phyloP scores from a whole-genome alignment of 768 basidiomycete species.

The Auriscalpium vulgare region DNA sequence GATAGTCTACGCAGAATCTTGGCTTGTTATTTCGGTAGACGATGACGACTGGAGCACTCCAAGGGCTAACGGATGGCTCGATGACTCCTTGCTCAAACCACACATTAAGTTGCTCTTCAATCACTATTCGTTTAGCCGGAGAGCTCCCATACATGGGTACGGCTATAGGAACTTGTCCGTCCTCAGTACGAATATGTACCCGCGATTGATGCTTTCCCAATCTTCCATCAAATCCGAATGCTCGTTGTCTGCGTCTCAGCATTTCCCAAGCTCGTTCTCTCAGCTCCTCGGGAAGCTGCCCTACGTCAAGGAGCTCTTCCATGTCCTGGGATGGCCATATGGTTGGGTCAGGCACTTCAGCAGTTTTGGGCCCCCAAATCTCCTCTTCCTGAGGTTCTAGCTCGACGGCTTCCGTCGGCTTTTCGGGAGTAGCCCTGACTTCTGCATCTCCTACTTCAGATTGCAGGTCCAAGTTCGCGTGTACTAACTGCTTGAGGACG shows the following conservation, averaged over 20 bases:
- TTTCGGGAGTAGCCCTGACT: background rate
- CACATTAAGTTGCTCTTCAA: slow-evolving; percentile 7
- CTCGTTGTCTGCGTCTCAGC: background rate
- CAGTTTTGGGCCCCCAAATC: slow-evolving; percentile 25
- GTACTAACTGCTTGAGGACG: background rate
- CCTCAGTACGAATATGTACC: background rate
- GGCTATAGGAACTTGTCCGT: background rate
- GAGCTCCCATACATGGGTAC: slow-evolving; percentile 5
- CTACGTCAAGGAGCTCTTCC: background rate
- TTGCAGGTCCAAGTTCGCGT: background rate
- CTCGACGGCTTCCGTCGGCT: background rate
- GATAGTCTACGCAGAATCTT: slow-evolving; percentile 28
- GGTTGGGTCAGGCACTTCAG: slow-evolving; percentile 16
- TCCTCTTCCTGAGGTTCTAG: slow-evolving; percentile 4
- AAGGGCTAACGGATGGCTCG: slow-evolving; percentile 33
- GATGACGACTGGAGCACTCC: slow-evolving; percentile 25
- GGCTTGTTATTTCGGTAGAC: slow-evolving; percentile 32
- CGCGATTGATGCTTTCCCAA: slow-evolving; percentile 13
- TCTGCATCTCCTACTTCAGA: background rate
- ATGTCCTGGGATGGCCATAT: background rate
- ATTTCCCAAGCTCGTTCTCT: background rate
- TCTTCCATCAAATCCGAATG: slow-evolving; percentile 20
- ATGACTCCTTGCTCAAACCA: slow-evolving; percentile 28
- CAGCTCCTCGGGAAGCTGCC: background rate
- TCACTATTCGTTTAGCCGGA: slow-evolving; percentile 2